phyloP scores from a whole-genome alignment of 306 rosid genomes.

The Quercus alba region DNA sequence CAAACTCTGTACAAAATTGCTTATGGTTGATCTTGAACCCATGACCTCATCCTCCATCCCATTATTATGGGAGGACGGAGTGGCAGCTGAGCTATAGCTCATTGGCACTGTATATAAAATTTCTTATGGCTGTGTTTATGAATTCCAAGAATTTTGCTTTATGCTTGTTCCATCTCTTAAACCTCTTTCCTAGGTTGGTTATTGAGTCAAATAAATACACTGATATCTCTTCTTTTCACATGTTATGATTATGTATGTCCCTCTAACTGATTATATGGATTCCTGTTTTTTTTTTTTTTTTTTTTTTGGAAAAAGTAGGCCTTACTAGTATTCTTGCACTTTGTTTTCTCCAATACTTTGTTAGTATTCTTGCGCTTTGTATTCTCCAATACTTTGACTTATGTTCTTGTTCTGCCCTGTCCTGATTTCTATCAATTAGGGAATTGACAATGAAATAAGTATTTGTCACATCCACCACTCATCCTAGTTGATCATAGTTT shows the following conservation, averaged over 20 bases:
- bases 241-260: too few species aligned
- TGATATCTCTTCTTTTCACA: background rate
- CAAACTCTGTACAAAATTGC: too few species aligned
- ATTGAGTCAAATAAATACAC: background rate
- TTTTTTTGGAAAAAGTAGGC: background rate
- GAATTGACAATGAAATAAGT: background rate
- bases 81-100: too few species aligned
- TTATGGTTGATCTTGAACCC: too few species aligned
- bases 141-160: background rate
- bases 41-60: too few species aligned
- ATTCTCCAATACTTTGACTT: background rate
- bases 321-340: background rate
- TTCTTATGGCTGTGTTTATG: background rate
- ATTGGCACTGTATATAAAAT: background rate
- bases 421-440: background rate
- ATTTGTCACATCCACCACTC: background rate
- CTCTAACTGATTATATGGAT: background rate
- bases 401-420: background rate
- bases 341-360: background rate
- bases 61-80: too few species aligned
- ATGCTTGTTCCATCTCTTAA: background rate
- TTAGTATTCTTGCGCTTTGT: background rate
- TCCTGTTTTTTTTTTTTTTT: background rate
- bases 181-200: background rate
- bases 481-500: too few species aligned